Evolutionary conservation across 179 eudicot species (phyloP).

Genomic region (Corrigiola litoralis): DNA sequence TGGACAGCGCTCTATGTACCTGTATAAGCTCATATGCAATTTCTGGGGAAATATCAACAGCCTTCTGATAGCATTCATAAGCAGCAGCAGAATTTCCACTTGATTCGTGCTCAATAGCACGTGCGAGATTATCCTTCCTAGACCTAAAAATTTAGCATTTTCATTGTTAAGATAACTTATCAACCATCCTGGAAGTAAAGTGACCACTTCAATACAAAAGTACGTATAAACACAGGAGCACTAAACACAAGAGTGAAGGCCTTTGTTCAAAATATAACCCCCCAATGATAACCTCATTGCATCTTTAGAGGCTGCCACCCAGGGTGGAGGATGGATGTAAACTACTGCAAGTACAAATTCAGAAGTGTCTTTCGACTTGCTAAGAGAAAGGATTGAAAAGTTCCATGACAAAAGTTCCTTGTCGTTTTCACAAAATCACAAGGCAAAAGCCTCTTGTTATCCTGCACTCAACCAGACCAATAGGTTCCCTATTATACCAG

Average conservation of each 20-base stretch:
- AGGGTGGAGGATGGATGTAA: too few relatives aligned
- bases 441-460: not conserved
- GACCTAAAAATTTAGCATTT: constrained; percentile 41
- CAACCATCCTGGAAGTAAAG: not conserved
- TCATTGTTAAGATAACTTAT: not conserved
- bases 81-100: constrained; percentile 83
- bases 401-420: not conserved
- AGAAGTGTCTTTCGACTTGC: too few relatives aligned
- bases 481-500: not conserved
- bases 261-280: not conserved
- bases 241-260: not conserved
- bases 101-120: constrained; percentile 90
- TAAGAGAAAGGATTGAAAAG: too few relatives aligned
- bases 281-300: not conserved
- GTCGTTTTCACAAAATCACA: not conserved
- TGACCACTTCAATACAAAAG: not conserved
- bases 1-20: constrained; percentile 34
- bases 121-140: constrained; percentile 85
- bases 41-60: constrained; percentile 85
- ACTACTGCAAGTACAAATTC: too few relatives aligned
- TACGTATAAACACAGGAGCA: not conserved
- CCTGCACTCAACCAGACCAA: too few relatives aligned
- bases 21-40: constrained; percentile 82
- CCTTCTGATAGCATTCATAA: constrained; percentile 89
- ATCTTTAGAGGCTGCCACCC: too few relatives aligned